Evolutionary conservation across 768 basidiomycete species (phyloP).

Genomic region (Hypholoma fasciculare): DNA sequence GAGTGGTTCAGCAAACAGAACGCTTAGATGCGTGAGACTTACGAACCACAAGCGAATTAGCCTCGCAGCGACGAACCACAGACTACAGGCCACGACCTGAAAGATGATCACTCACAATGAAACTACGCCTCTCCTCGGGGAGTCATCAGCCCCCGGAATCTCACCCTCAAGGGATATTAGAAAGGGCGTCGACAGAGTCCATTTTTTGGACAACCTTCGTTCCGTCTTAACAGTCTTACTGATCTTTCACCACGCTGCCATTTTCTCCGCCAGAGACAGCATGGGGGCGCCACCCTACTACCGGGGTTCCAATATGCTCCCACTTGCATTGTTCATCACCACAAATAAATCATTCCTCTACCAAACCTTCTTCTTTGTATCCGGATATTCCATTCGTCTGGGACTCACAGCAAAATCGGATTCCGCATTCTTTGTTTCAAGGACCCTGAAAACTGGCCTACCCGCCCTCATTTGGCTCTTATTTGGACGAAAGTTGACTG

Average conservation of each 20-base stretch:
- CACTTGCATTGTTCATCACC: conserved; percentile 9
- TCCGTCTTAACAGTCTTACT: conserved; percentile 19
- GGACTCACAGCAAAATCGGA: conserved; percentile 11
- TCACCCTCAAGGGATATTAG: neutral
- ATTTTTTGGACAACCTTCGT: conserved; percentile 27
- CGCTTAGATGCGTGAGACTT: too few species aligned
- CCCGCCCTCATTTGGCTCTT: conserved; percentile 18
- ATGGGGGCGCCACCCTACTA: neutral
- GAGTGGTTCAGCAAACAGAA: too few species aligned
- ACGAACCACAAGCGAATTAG: too few species aligned
- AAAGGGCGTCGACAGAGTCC: neutral
- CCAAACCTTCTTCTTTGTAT: conserved; percentile 25
- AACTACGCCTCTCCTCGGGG: neutral
- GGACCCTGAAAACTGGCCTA: conserved; percentile 14
- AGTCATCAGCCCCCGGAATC: neutral
- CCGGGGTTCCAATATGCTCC: neutral
- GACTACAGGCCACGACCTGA: too few species aligned
- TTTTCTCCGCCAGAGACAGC: conserved; percentile 1
- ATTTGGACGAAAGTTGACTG: conserved; percentile 7
- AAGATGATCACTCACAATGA: neutral
- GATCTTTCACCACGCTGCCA: conserved; percentile 22
- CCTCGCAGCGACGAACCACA: too few species aligned
- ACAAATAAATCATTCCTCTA: conserved; percentile 21
- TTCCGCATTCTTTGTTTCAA: conserved; percentile 7
- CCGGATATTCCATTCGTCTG: conserved; percentile 21